Evolutionary conservation across 805 yeast species (phyloP).

Genomic region (Hanseniaspora singularis): DNA sequence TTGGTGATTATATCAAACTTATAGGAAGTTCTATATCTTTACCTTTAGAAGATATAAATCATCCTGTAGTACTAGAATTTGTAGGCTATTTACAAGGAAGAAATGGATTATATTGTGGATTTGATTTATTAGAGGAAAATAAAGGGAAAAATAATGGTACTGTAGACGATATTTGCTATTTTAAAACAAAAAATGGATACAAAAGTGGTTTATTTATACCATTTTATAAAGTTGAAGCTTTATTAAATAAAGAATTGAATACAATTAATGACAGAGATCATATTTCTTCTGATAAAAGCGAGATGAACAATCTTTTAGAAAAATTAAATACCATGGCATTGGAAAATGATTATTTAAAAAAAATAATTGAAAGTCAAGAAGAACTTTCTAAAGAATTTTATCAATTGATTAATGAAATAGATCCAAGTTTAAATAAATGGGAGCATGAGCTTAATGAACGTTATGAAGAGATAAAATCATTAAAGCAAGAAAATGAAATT

Average conservation of each 20-base stretch:
- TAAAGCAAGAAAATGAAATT: not conserved
- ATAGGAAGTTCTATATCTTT: not conserved
- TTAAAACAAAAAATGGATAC: slow-evolving; percentile 48
- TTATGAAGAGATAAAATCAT: not conserved
- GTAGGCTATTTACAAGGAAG: slow-evolving; percentile 65
- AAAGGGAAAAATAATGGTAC: slow-evolving; percentile 82
- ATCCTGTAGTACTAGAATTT: slow-evolving; percentile 49
- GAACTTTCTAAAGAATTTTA: not conserved
- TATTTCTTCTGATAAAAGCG: slow-evolving; percentile 15
- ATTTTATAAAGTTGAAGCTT: slow-evolving; percentile 33
- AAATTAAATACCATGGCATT: slow-evolving; percentile 27
- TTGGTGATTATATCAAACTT: not conserved
- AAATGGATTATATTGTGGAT: slow-evolving; percentile 70
- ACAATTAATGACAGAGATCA: no score
- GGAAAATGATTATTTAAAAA: slow-evolving; percentile 24
- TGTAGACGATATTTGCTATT: slow-evolving; percentile 59
- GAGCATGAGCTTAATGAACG: not conserved
- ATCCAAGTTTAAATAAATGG: not conserved
- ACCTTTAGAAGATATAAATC: not conserved
- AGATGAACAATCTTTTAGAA: slow-evolving; percentile 26
- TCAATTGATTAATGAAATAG: not conserved
- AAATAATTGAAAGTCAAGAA: not conserved
- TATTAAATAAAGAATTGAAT: no score
- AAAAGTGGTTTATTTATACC: slow-evolving; percentile 66
- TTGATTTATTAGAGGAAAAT: slow-evolving; percentile 60